phyloP scores from a whole-genome alignment of 306 rosid species.

The Ziziphus jujuba region DNA sequence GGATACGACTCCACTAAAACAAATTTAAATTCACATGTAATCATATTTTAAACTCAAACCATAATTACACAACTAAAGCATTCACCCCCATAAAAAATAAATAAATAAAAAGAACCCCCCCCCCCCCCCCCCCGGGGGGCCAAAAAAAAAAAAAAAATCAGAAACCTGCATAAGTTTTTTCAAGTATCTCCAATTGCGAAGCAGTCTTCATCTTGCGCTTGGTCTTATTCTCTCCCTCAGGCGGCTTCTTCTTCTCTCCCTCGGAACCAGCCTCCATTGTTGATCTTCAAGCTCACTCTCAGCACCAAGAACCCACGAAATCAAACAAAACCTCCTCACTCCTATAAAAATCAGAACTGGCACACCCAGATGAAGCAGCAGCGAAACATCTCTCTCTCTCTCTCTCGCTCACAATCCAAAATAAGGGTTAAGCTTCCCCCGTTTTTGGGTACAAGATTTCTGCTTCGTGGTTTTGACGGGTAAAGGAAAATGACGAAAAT shows the following conservation, averaged over 20 bases:
- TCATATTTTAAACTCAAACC: constrained; percentile 1
- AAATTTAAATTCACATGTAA: constrained; percentile 15
- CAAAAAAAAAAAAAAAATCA: constrained; percentile 9
- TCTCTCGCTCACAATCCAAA: not conserved
- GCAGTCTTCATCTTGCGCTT: constrained; percentile 81
- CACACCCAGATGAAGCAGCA: not conserved
- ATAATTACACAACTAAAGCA: not conserved
- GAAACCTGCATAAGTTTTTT: constrained; percentile 62
- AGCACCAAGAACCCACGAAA: constrained; percentile 3
- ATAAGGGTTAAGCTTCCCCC: not conserved
- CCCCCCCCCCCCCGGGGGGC: too few species aligned
- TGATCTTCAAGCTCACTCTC: constrained; percentile 25
- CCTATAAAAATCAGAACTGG: constrained; percentile 8
- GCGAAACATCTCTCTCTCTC: not conserved
- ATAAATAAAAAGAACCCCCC: not conserved
- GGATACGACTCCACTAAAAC: constrained; percentile 60
- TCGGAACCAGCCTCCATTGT: constrained; percentile 61
- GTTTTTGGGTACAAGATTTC: not conserved
- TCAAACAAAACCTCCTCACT: not conserved
- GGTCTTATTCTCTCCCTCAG: constrained; percentile 53
- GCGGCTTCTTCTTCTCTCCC: constrained; percentile 53
- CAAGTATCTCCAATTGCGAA: constrained; percentile 64
- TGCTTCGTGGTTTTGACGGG: constrained; percentile 7
- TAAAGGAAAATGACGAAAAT: constrained; percentile 1
- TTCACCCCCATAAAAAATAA: not conserved